phyloP scores from a whole-genome alignment of 176 grass and related monocot genomes.

The Rhynchospora pubera region DNA sequence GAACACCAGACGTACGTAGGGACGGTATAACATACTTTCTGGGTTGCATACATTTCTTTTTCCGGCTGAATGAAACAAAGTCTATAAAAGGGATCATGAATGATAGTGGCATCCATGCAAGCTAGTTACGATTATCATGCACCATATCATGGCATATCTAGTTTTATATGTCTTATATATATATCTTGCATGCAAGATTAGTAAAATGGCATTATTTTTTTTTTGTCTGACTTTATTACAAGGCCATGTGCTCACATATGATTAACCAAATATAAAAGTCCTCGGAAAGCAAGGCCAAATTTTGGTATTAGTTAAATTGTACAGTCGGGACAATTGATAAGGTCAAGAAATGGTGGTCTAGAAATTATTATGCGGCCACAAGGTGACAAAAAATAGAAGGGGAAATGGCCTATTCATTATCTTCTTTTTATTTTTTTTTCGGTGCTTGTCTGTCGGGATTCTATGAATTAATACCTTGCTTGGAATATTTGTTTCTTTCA shows the following conservation, averaged over 20 bases:
- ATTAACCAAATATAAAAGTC: not conserved
- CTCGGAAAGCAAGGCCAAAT: not conserved
- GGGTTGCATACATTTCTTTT: no score
- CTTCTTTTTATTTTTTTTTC: not conserved
- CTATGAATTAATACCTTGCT: not conserved
- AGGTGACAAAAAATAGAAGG: slow-evolving; percentile 1
- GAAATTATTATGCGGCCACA: not conserved
- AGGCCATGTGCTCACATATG: not conserved
- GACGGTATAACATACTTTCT: no score
- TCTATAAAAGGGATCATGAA: not conserved
- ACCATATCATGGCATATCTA: not conserved
- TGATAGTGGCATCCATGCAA: not conserved
- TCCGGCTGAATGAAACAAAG: not conserved
- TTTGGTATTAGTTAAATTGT: not conserved
- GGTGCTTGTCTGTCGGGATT: not conserved
- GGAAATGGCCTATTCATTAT: not conserved
- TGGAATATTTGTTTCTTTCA: not conserved
- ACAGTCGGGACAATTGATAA: not conserved
- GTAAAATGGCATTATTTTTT: not conserved
- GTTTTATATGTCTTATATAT: not conserved
- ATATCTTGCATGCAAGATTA: not conserved
- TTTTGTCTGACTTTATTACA: not conserved
- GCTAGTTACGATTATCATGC: not conserved
- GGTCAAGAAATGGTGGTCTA: slow-evolving; percentile 5
- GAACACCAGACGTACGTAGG: no score